Conservation (phyloP, 208 protist genomes). For the Crithidia bombi region DNA sequence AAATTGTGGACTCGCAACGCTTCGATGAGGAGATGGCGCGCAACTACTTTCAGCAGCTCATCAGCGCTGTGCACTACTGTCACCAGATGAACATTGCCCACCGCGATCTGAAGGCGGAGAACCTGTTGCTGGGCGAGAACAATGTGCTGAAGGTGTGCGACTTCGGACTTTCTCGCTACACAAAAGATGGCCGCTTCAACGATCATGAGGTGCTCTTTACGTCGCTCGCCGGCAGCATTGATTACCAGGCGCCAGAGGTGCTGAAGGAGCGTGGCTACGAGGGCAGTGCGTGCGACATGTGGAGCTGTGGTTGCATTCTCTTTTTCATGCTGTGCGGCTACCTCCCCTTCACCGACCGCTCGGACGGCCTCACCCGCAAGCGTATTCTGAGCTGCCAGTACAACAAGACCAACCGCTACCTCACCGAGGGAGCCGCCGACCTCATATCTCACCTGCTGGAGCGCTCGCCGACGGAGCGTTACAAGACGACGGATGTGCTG, state of each 20-base stretch:
- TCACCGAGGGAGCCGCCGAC: conserved; percentile 66
- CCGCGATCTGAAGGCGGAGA: conserved; percentile 95
- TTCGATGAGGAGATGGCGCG: conserved; percentile 85
- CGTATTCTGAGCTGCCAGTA: conserved; percentile 87
- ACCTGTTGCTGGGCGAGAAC: conserved; percentile 85
- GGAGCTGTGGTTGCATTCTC: conserved; percentile 97
- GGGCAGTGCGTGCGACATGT: conserved; percentile 95
- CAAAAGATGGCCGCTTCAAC: conserved; percentile 66
- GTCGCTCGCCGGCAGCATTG: conserved; percentile 86
- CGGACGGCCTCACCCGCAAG: conserved; percentile 85
- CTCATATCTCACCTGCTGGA: conserved; percentile 82
- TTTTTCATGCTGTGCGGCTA: conserved; percentile 98
- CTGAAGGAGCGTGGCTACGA: conserved; percentile 92
- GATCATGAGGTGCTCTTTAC: conserved; percentile 78
- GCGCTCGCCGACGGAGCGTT: conserved; percentile 61
- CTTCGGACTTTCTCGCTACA: conserved; percentile 93
- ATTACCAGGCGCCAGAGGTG: conserved; percentile 92
- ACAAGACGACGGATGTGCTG: conserved; percentile 76
- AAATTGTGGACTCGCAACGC: conserved; percentile 91
- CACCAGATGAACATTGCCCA: conserved; percentile 92
- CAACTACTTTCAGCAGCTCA: conserved; percentile 93
- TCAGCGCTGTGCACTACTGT: conserved; percentile 91
- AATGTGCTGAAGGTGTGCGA: conserved; percentile 91
- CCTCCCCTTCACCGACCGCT: conserved; percentile 95
- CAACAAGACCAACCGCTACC: conserved; percentile 83